A percentile compares a stretch with the other conserved stretches of the same genome.
phyloP scores from a whole-genome alignment of 768 basidiomycete species.

The Trametes coccinea region DNA sequence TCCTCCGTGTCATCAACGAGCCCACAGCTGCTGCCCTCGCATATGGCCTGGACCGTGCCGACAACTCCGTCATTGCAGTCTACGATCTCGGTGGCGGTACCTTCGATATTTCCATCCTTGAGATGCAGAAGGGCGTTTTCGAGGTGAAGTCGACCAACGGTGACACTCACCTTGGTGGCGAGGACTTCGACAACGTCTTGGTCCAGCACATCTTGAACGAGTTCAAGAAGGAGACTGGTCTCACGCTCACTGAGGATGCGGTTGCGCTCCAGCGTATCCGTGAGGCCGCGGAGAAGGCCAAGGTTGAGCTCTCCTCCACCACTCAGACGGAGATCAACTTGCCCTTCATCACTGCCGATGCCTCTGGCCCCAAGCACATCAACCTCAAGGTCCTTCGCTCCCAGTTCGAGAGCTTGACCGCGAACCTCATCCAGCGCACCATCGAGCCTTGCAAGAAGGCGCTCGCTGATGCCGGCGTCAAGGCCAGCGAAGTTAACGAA shows the following conservation, averaged over 20 bases:
- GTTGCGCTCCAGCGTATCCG: constrained; percentile 99
- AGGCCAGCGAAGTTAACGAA: constrained; percentile 90
- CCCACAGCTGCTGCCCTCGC: constrained; percentile 98
- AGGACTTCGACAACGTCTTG: constrained; percentile 93
- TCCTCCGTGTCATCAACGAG: constrained; percentile 98
- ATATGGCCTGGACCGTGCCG: constrained; percentile 86
- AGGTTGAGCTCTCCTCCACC: constrained; percentile 95
- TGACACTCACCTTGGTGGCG: constrained; percentile 94
- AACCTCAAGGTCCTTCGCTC: constrained; percentile 87
- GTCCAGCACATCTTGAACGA: constrained; percentile 83
- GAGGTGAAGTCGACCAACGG: constrained; percentile 99
- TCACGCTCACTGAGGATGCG: constrained; percentile 79
- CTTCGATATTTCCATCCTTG: constrained; percentile 98
- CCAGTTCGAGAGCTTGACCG: constrained; percentile 87
- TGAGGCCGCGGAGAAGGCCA: constrained; percentile 99
- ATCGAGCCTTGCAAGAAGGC: constrained; percentile 98
- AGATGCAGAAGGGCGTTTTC: constrained; percentile 99
- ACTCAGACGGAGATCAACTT: constrained; percentile 96
- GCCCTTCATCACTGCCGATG: constrained; percentile 97
- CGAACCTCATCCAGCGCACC: constrained; percentile 81
- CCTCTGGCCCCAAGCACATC: constrained; percentile 95
- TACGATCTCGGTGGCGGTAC: constrained; percentile 99
- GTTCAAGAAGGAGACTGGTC: constrained; percentile 92
- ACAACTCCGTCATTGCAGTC: constrained; percentile 90
- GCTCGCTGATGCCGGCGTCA: constrained; percentile 88